Evolutionary conservation across 495 filamentous ascomycete genomes (phyloP), one percentile per base, ranked within the genome.

Genomic region (Daldinia bambusicola): DNA sequence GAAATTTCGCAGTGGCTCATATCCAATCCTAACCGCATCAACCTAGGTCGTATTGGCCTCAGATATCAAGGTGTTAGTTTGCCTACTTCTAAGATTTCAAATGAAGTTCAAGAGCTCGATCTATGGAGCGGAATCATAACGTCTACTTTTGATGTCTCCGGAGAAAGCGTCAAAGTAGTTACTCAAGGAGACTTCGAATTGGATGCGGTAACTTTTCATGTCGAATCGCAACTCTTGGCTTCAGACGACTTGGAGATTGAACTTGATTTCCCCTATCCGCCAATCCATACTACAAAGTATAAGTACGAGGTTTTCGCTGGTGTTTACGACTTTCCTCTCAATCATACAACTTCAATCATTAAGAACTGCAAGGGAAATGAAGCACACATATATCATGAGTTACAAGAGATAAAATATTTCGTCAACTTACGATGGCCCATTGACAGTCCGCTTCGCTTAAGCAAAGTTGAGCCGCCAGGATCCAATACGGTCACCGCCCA

Each of bases 1-100:
- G 67, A 72, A 31, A 77, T 79, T 37, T 80, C 79, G 12, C 77
- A 81, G 56, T 83, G 81, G 81, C 60, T 83, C 50, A 82, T 81
- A 38, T 71, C 76, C 50, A 83, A 83, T 48, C 80, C 81, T 6
- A 80, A 82, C 55, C 73, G 81, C 12, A 76, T 87, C 40, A 82
- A 87, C 67, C 76, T 87, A 14, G 81, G 77, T 41, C 76, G 78
- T 14, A 73, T 87, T 56, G 83, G 84, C 53, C 73, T 86, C 18
- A 78, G 67, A 53, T 84, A 83, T 67, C 74, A 79, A 34, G 72
- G 70, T 1, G 53, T 40, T 16, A 80, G 77, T 62, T 67, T 80
- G 13, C 75, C 70, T 9, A 75, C 78, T 52, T 50, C 61, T 8
- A 58, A 76, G 13, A 61, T 76, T 16, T 41, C 55, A 8, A 73